phyloP scores from a whole-genome alignment of 139 green algal genomes.

The Zygnema cylindricum region DNA sequence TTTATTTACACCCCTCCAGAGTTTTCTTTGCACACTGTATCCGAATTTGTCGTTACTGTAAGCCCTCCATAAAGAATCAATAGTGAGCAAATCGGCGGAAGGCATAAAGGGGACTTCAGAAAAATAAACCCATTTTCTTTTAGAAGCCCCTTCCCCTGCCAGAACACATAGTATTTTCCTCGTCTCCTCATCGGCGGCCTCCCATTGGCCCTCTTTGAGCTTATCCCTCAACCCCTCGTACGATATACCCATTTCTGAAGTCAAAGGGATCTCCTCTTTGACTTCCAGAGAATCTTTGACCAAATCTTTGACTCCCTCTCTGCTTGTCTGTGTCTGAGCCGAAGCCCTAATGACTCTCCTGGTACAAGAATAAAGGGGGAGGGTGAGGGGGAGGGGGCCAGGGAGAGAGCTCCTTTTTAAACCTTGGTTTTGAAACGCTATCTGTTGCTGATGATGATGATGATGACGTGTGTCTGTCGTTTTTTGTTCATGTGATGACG shows the following conservation, averaged over 20 bases:
- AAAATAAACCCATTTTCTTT: conserved; percentile 91
- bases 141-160: conserved; percentile 80
- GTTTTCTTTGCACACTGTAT: conserved; percentile 90
- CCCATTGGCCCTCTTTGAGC: conserved; percentile 83
- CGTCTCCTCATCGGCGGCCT: conserved; percentile 91
- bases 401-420: no score
- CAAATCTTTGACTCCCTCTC: neutral
- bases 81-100: conserved; percentile 80
- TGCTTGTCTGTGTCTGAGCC: neutral
- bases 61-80: conserved; percentile 90
- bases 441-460: no score
- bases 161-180: conserved; percentile 87
- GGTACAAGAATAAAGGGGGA: no score
- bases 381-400: no score
- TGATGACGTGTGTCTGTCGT: no score
- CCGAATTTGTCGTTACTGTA: conserved; percentile 86
- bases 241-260: conserved; percentile 79
- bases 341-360: neutral
- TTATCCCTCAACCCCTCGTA: conserved; percentile 81
- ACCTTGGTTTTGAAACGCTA: no score
- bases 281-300: no score
- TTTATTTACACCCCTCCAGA: conserved; percentile 80
- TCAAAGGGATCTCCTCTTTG: conserved; percentile 38
- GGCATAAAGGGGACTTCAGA: conserved; percentile 84
- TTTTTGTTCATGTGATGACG: no score